Conservation (phyloP, 345 rosid genomes). For the Corchorus capsularis region DNA sequence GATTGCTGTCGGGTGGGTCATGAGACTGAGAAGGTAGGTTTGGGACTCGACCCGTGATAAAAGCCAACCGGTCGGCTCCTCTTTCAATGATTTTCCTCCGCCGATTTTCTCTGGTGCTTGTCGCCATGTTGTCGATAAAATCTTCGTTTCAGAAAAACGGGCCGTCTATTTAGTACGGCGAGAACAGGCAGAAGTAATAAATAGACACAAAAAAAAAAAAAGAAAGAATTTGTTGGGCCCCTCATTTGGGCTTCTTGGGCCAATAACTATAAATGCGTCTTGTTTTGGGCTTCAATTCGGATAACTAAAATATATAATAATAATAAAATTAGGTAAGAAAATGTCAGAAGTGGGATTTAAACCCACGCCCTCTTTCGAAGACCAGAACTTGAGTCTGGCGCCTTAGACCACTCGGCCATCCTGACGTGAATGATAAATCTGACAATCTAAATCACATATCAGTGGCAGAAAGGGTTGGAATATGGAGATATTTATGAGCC, state of each 20-base stretch:
- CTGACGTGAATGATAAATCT: neutral
- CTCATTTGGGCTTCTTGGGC: neutral
- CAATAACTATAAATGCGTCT: neutral
- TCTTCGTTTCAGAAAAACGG: conserved; percentile 2
- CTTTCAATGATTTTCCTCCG: conserved; percentile 72
- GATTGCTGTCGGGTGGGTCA: neutral
- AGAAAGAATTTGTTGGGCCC: neutral
- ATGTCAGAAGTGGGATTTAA: conserved; percentile 44
- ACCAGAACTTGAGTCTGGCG: conserved; percentile 59
- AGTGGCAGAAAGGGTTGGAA: too few species aligned
- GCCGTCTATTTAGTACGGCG: neutral
- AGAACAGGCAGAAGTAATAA: neutral
- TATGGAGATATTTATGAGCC: too few species aligned
- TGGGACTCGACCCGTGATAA: conserved; percentile 62
- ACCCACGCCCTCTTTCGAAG: conserved; percentile 46
- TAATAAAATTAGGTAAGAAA: neutral
- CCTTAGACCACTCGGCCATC: conserved; percentile 51
- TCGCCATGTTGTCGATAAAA: conserved; percentile 29
- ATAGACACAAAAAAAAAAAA: neutral
- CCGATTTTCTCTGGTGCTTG: conserved; percentile 69
- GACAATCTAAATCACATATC: too few species aligned
- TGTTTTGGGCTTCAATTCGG: neutral
- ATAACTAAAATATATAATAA: too few species aligned
- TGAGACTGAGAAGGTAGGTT: conserved; percentile 39
- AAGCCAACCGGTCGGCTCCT: conserved; percentile 86